A percentile compares a stretch with the other conserved stretches of the same genome.
Evolutionary conservation across 169 alveolate species (phyloP).

Genomic region (Pseudocohnilembus persalinus): DNA sequence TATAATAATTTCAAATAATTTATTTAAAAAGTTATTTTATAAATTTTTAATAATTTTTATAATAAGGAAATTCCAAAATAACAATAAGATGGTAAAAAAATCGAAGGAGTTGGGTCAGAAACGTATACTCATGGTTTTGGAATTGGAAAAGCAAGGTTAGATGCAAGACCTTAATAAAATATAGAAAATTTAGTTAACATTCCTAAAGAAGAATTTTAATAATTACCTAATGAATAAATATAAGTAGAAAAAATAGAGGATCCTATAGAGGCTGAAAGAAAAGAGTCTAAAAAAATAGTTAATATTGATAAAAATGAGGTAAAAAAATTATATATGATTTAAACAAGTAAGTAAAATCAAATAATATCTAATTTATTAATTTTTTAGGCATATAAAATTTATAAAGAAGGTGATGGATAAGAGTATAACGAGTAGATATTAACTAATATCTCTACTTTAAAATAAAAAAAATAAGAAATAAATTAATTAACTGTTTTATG

Average conservation of each 20-base stretch:
- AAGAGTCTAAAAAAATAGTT: conserved; percentile 43
- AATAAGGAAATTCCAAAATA: conserved; percentile 34
- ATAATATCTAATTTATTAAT: too few species aligned
- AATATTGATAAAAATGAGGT: conserved; percentile 65
- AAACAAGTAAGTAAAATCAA: too few species aligned
- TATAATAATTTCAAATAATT: conserved; percentile 28
- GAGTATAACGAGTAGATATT: conserved; percentile 60
- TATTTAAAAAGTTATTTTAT: neutral
- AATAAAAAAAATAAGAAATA: conserved; percentile 66
- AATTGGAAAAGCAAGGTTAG: conserved; percentile 56
- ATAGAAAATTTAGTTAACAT: conserved; percentile 45
- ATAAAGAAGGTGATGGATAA: conserved; percentile 69
- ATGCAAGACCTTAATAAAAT: conserved; percentile 52
- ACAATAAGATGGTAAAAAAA: conserved; percentile 35
- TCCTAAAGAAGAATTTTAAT: conserved; percentile 53
- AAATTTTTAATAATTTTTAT: neutral
- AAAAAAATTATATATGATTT: too few species aligned
- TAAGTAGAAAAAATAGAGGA: conserved; percentile 49
- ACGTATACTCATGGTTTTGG: conserved; percentile 61
- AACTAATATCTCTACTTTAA: conserved; percentile 59
- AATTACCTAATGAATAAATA: conserved; percentile 52
- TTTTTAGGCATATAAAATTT: conserved; percentile 67
- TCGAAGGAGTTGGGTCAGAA: conserved; percentile 60
- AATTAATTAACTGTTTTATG: conserved; percentile 53
- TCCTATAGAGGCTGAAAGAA: conserved; percentile 18